These are phyloP conservation scores for Bathelium albidoporum DNA, from an alignment of 495 filamentous ascomycete genomes.

Conservation along the genomic window DNA sequence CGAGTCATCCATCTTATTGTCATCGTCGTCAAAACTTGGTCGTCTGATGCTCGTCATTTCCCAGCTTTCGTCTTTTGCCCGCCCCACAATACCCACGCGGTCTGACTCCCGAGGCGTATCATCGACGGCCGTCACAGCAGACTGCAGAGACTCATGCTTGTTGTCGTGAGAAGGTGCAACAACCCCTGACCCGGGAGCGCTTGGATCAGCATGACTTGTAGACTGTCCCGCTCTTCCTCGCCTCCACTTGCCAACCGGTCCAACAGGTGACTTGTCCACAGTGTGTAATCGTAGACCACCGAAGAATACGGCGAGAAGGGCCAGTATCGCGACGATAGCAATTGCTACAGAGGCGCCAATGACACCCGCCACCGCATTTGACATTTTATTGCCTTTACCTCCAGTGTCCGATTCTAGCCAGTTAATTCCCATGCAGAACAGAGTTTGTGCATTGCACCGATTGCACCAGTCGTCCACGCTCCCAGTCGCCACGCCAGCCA, in stretches of 20 bases:
- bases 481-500: conserved; percentile 49
- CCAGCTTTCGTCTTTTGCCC: conserved; percentile 34
- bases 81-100: not conserved
- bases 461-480: conserved; percentile 57
- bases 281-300: conserved; percentile 31
- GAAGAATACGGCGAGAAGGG: conserved; percentile 26
- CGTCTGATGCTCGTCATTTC: conserved; percentile 25
- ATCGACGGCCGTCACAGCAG: not conserved
- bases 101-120: not conserved
- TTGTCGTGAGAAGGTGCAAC: conserved; percentile 14
- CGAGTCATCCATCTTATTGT: conserved; percentile 5
- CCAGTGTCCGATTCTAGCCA: not conserved
- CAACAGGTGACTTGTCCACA: conserved; percentile 4
- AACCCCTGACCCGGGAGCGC: conserved; percentile 27
- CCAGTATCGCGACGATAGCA: conserved; percentile 19
- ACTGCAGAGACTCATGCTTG: conserved; percentile 17
- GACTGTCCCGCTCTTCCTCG: not conserved
- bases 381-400: conserved; percentile 4
- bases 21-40: conserved; percentile 25
- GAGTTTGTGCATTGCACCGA: conserved; percentile 46
- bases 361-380: conserved; percentile 25
- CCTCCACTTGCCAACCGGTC: not conserved
- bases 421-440: conserved; percentile 46
- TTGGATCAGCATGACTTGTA: conserved; percentile 25
- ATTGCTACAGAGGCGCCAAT: conserved; percentile 30